Evolutionary conservation across 306 rosid genomes (phyloP), one percentile per base, ranked within the genome.

Genomic region (Chamaecrista fasciculata): DNA sequence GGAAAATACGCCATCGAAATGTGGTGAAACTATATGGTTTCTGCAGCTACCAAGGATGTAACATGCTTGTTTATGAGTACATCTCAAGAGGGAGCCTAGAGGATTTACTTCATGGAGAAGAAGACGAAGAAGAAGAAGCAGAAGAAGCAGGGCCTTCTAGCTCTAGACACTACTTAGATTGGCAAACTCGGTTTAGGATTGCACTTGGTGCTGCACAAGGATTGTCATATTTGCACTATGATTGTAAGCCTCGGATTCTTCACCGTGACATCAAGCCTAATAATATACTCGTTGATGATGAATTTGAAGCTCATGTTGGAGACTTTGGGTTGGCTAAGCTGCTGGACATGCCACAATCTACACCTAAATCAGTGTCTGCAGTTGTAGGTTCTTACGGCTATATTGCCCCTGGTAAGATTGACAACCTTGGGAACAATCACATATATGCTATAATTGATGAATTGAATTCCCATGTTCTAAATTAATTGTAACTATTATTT

Each of bases 181-280:
- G 97, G 97, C 74, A 57, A 34, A 78, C 77, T 15, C 83, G 95
- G 64, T 90, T 74, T 64, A 76, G 58, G 52, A 80, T 90, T 43
- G 97, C 97, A 21, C 81, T 90, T 21, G 97, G 97, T 67, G 86
- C 95, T 34, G 97, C 95, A 23, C 83, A 90, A 46, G 96, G 96
- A 29, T 88, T 90, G 24, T 76, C 95, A 40, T 90, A 86, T 67
- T 66, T 90, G 76, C 95, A 90, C 76, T 89, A 86, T 65, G 95
- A 86, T 76, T 90, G 96, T 82, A 80, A 86, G 76, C 95, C 96
- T 2, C 80, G 73, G 81, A 87, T 90, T 70, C 71, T 87, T 23
- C 96, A 90, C 66, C 95, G 92, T 1, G 96, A 90, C 55, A 87
- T 90, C 39, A 90, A 87, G 78, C 82, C 95, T 21, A 87, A 70